Percentiles rank a stretch among this genome's conserved stretches.
phyloP scores from a whole-genome alignment of 768 basidiomycete genomes.

The Termitomyces sp. region DNA sequence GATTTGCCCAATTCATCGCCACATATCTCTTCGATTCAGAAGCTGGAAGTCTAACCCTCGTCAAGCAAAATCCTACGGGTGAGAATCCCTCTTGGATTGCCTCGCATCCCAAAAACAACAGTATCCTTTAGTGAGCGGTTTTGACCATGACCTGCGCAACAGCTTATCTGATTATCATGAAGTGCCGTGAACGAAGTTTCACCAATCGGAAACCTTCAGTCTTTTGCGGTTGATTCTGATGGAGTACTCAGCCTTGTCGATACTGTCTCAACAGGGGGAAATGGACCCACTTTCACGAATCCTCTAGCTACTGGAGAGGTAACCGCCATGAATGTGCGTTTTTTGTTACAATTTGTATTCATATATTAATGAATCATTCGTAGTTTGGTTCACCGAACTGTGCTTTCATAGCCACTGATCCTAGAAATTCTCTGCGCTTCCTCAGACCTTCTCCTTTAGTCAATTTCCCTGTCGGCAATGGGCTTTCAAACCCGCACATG shows the following conservation, averaged over 20 bases:
- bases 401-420: slow-evolving; percentile 29
- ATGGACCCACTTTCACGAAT: slow-evolving; percentile 42
- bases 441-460: slow-evolving; percentile 30
- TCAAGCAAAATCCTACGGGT: slow-evolving; percentile 39
- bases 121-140: slow-evolving; percentile 50
- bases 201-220: slow-evolving; percentile 39
- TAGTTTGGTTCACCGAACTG: slow-evolving; percentile 33
- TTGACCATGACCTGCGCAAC: background rate
- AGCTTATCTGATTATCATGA: background rate
- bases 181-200: slow-evolving; percentile 51
- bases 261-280: slow-evolving; percentile 41
- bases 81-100: slow-evolving; percentile 55
- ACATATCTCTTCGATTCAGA: slow-evolving; percentile 48
- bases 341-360: background rate
- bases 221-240: slow-evolving; percentile 38
- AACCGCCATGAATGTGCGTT: slow-evolving; percentile 46
- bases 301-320: slow-evolving; percentile 51
- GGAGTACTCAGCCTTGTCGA: slow-evolving; percentile 37
- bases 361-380: background rate
- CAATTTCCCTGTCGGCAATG: slow-evolving; percentile 40
- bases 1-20: slow-evolving; percentile 39
- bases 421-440: slow-evolving; percentile 32
- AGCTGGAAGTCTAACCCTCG: slow-evolving; percentile 36
- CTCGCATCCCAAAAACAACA: slow-evolving; percentile 44
- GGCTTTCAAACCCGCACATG: slow-evolving; percentile 62